Evolutionary conservation across 2,329 filamentous ascomycete genomes (phyloP).

Genomic region (Aspergillus uvarum): DNA sequence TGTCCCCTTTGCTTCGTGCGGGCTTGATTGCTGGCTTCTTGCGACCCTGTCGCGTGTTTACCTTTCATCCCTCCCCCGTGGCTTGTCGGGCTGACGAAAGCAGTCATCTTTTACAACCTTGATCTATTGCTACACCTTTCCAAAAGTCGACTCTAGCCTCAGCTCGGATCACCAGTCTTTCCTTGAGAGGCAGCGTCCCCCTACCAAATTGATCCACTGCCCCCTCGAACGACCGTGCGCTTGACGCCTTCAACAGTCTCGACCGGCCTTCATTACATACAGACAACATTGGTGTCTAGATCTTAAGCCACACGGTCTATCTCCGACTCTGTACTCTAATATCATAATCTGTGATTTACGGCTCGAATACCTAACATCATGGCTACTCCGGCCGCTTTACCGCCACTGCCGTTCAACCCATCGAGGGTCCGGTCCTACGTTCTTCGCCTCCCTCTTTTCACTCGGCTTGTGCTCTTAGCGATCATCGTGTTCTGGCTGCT

Average conservation of each 20-base stretch:
- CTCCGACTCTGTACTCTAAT: neutral
- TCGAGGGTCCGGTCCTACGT: conserved; percentile 76
- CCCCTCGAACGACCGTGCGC: neutral
- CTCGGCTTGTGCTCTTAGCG: conserved; percentile 65
- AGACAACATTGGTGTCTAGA: neutral
- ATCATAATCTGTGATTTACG: neutral
- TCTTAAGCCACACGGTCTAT: neutral
- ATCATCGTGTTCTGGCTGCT: conserved; percentile 70
- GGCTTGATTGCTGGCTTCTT: neutral
- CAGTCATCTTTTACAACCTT: neutral
- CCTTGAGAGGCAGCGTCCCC: neutral
- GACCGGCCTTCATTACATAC: neutral
- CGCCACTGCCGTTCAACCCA: conserved; percentile 65
- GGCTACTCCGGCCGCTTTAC: conserved; percentile 49
- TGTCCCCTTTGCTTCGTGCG: neutral
- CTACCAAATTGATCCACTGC: neutral
- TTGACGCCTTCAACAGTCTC: neutral
- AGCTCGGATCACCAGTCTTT: neutral
- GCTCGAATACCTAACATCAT: conserved; percentile 29
- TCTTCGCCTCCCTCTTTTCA: conserved; percentile 82
- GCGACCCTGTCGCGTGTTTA: neutral
- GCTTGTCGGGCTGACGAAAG: neutral
- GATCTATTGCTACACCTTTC: neutral
- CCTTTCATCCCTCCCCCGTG: neutral
- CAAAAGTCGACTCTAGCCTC: neutral